phyloP scores from a whole-genome alignment of 768 basidiomycete genomes.

The Tricholoma sp. region DNA sequence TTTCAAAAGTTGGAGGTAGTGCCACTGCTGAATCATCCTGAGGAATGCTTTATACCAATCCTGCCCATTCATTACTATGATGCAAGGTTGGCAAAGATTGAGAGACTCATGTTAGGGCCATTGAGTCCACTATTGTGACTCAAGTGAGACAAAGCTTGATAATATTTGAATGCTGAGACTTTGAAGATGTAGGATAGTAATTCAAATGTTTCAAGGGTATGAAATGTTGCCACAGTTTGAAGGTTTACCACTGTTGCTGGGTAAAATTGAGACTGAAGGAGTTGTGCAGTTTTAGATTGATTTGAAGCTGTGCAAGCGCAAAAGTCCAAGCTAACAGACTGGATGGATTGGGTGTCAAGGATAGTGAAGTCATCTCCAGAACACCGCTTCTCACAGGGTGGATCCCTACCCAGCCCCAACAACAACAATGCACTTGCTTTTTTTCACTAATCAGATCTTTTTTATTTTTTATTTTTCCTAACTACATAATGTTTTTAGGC shows the following conservation, averaged over 20 bases:
- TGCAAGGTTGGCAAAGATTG: not conserved
- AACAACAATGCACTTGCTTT: no score
- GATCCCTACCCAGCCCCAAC: no score
- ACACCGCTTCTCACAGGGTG: no score
- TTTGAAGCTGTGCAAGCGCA: constrained; percentile 14
- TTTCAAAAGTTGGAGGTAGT: constrained; percentile 15
- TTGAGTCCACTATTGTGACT: constrained; percentile 7
- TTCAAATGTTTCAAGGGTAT: constrained; percentile 14
- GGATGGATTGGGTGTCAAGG: constrained; percentile 19
- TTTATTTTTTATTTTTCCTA: no score
- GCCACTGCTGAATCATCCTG: constrained; percentile 15
- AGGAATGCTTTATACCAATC: constrained; percentile 16
- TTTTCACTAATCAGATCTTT: no score
- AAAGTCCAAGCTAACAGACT: constrained; percentile 17
- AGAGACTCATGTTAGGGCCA: not conserved
- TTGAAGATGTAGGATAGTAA: constrained; percentile 18
- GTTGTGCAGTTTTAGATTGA: constrained; percentile 10
- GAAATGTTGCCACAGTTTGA: constrained; percentile 15
- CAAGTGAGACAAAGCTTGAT: constrained; percentile 5
- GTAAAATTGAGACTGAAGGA: constrained; percentile 13
- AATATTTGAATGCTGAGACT: constrained; percentile 15
- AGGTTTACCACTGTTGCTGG: constrained; percentile 16
- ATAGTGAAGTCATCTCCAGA: constrained; percentile 23
- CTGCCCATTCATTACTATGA: constrained; percentile 7
- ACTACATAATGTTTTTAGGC: no score